A percentile compares a stretch with the other conserved stretches of the same genome.
Conservation (phyloP, 2,329 filamentous ascomycete species). For the Didymellaceae sp. region DNA sequence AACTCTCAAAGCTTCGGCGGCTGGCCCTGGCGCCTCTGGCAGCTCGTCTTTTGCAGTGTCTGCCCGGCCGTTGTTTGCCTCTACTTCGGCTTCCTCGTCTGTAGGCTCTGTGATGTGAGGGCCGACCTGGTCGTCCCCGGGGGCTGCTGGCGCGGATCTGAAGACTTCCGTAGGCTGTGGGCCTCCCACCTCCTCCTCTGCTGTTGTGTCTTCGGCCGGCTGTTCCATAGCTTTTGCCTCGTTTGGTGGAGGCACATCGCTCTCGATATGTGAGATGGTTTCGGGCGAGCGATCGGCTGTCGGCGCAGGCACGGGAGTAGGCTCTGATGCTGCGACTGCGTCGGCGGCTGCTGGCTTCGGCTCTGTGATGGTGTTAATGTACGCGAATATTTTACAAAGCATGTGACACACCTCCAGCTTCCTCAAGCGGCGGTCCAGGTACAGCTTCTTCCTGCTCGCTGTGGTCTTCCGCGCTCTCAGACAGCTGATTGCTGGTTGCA, state of each 20-base stretch:
- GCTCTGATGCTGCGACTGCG: not conserved
- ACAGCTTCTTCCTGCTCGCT: constrained; percentile 9
- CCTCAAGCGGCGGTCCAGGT: constrained; percentile 25
- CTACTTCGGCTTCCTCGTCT: constrained; percentile 19
- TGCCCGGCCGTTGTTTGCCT: constrained; percentile 3
- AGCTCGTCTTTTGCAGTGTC: constrained; percentile 16
- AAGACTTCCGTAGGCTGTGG: constrained; percentile 24
- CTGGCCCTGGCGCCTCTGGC: constrained; percentile 31
- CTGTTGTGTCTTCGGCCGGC: constrained; percentile 25
- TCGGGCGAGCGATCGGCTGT: constrained; percentile 27
- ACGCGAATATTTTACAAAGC: not conserved
- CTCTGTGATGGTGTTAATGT: constrained; percentile 19
- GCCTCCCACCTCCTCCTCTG: constrained; percentile 24
- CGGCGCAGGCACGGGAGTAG: constrained; percentile 20
- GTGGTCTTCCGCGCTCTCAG: constrained; percentile 11
- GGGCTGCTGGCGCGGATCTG: constrained; percentile 23
- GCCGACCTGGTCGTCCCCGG: constrained; percentile 25
- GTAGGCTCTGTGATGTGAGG: constrained; percentile 26
- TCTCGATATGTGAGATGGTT: constrained; percentile 32
- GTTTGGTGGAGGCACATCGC: constrained; percentile 23
- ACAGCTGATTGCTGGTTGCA: constrained; percentile 3
- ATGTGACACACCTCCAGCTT: constrained; percentile 30
- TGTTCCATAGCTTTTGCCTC: constrained; percentile 21
- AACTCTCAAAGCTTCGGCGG: constrained; percentile 30
- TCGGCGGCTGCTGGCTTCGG: constrained; percentile 4